Evolutionary conservation across 176 grass and related monocot genomes (phyloP), one percentile per base, ranked within the genome.

Genomic region (Melocanna baccifera): DNA sequence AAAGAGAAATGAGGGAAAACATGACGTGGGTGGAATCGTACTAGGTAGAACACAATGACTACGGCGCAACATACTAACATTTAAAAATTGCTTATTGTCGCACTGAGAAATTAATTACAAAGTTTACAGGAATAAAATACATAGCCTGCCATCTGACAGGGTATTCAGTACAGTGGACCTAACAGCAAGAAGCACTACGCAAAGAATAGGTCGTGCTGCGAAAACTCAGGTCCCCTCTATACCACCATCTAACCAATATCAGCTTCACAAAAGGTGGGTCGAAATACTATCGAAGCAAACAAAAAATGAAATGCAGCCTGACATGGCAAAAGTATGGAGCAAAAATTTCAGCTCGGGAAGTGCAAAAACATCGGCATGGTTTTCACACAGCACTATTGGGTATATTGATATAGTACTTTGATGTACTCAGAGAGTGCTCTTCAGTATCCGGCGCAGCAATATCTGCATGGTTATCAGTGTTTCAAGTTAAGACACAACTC

Each of bases 91-190:
- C n/a, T 82, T 62, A 45, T 72, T 37, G 28, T 84, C 42, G 65
- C 67, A 79, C 23, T 69, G 29, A 67, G 22, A 74, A 85, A 88
- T 86, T 85, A 91, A 90, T 91, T 91, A 92, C 93, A 95, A 75
- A 80, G 79, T 78, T 87, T 90, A 92, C 86, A 92, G 7, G 67
- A 76, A 78, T 23, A 83, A 83, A 82, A 78, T 90, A 86, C 78
- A 90, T 9, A 30, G 78, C 66, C 73, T 90, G 80, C 67, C 81
- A 78, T 91, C 68, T 15, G 36, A 88, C 16, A 57, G 19, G 37
- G n/a, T 91, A 58, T 91, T 59, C 26, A 52, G 73, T 85, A 89
- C 89, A 81, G 3, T 46, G 56, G 77, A 78, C 68, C 84, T 29
- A 73, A 69, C 69, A 69, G 72, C 46, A 80, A 73, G 66, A 86